phyloP scores from a whole-genome alignment of 2,329 filamentous ascomycete genomes.

The Bipolaris cookei region DNA sequence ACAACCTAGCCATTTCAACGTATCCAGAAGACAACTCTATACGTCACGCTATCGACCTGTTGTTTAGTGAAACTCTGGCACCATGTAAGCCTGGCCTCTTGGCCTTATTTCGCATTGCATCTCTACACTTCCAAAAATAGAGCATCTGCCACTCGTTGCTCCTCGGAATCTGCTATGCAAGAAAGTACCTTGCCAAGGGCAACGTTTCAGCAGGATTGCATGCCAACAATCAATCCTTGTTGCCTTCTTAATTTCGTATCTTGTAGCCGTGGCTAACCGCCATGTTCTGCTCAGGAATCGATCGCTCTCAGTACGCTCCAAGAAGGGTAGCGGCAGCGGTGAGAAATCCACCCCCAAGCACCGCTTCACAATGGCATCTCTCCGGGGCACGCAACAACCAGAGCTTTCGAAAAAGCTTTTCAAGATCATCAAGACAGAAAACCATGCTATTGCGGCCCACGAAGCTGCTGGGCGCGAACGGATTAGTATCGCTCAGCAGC shows the following conservation, averaged over 20 bases:
- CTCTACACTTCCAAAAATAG: not conserved
- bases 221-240: not conserved
- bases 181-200: not conserved
- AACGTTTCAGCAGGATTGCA: not conserved
- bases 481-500: constrained; percentile 81
- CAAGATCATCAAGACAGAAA: constrained; percentile 93
- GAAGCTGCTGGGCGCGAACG: constrained; percentile 86
- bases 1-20: constrained; percentile 29
- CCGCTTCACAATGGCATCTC: constrained; percentile 83
- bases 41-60: constrained; percentile 17
- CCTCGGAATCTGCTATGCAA: not conserved
- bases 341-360: constrained; percentile 60
- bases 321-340: constrained; percentile 56
- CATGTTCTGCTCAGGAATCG: constrained; percentile 65
- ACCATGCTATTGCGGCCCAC: constrained; percentile 83
- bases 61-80: constrained; percentile 15
- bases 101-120: constrained; percentile 19
- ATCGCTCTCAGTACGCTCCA: constrained; percentile 74
- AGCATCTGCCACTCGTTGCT: not conserved
- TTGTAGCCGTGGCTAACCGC: constrained; percentile 32
- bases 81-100: constrained; percentile 42
- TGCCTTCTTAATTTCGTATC: not conserved
- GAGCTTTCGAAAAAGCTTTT: constrained; percentile 89
- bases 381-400: constrained; percentile 83
- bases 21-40: constrained; percentile 20